phyloP scores from a whole-genome alignment of 164 flowering plant species.

The Vitis vinifera region ASM3070453v1 NC_081808.1:19888501-19889000 shows the following conservation, averaged over 20 bases:
- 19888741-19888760: neutral
- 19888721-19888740: constrained; percentile 70
- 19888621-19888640: neutral
- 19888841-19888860: constrained; percentile 73
- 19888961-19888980: constrained; percentile 24
- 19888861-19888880: constrained; percentile 62
- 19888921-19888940: neutral
- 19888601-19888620: neutral
- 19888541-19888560: constrained; percentile 55
- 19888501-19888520: constrained; percentile 60
- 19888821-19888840: constrained; percentile 70
- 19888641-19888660: neutral
- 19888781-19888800: neutral
- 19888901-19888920: neutral
- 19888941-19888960: neutral
- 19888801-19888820: constrained; percentile 2
- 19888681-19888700: constrained; percentile 57
- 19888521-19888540: constrained; percentile 53
- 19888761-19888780: neutral
- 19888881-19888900: constrained; percentile 46
- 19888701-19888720: constrained; percentile 56
- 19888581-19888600: neutral
- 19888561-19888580: constrained; percentile 46
- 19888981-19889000: constrained; percentile 61
- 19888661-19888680: constrained; percentile 42